phyloP scores from a whole-genome alignment of 2,329 filamentous ascomycete species.

The Fusarium equiseti region DNA sequence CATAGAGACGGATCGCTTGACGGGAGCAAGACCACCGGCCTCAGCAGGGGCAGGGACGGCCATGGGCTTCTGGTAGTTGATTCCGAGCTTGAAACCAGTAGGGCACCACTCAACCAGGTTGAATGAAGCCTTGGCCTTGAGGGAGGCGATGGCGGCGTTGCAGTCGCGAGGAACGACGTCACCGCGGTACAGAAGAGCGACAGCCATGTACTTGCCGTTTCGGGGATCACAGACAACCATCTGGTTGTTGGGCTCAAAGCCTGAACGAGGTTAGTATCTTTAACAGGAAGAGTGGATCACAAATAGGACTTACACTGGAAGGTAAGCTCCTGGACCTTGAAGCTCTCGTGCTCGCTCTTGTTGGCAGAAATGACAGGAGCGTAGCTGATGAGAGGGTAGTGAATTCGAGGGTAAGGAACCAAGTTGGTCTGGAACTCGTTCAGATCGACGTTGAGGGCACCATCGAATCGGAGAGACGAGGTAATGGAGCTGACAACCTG shows the following conservation, averaged over 20 bases:
- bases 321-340: conserved; percentile 83
- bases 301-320: conserved; percentile 71
- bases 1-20: conserved; percentile 76
- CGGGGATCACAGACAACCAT: conserved; percentile 81
- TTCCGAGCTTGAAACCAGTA: conserved; percentile 80
- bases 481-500: conserved; percentile 82
- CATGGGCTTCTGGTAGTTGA: conserved; percentile 78
- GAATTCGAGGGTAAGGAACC: conserved; percentile 79
- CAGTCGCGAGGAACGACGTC: conserved; percentile 79
- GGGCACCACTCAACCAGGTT: conserved; percentile 82
- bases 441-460: conserved; percentile 78
- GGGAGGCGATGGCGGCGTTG: conserved; percentile 72
- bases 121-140: conserved; percentile 79
- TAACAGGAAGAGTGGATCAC: not conserved
- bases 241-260: conserved; percentile 83
- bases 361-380: conserved; percentile 77
- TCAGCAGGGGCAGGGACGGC: conserved; percentile 65
- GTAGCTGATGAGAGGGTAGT: conserved; percentile 80
- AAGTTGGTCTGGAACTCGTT: conserved; percentile 85
- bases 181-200: conserved; percentile 77
- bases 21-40: conserved; percentile 70
- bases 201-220: conserved; percentile 83
- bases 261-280: conserved; percentile 55
- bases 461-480: conserved; percentile 78
- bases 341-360: conserved; percentile 88